These are phyloP conservation scores for Starmerella vitae DNA, from an alignment of 805 yeast genomes.

Conservation along the genomic window DNA sequence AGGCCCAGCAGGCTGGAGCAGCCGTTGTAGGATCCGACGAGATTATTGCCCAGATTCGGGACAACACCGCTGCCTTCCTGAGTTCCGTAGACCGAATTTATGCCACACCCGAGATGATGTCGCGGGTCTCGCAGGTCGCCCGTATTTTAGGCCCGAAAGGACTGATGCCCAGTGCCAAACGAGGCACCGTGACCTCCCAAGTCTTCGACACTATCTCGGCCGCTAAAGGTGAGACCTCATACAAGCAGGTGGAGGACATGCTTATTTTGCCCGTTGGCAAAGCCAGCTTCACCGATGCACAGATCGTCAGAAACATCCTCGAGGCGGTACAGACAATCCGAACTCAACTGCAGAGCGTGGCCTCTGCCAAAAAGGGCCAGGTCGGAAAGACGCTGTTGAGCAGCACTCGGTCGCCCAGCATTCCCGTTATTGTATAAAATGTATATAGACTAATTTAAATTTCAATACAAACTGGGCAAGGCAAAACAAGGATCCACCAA, in stretches of 20 bases:
- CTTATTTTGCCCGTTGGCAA: conserved; percentile 62
- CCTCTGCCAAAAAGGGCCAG: conserved; percentile 30
- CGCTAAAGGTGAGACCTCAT: conserved; percentile 56
- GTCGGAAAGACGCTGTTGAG: conserved; percentile 56
- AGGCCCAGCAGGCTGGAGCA: conserved; percentile 49
- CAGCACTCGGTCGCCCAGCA: conserved; percentile 68
- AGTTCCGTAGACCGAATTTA: conserved; percentile 58
- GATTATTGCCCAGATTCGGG: conserved; percentile 44
- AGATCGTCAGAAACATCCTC: conserved; percentile 55
- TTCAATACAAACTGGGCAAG: no score
- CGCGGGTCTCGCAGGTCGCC: conserved; percentile 54
- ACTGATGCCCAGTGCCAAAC: conserved; percentile 73
- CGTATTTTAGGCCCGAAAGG: conserved; percentile 77
- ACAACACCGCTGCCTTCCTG: conserved; percentile 23
- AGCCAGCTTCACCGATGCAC: conserved; percentile 62
- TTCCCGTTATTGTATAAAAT: conserved; percentile 45
- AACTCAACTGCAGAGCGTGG: conserved; percentile 27
- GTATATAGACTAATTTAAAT: no score
- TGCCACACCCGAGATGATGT: conserved; percentile 70
- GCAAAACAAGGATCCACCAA: no score
- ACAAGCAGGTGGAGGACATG: conserved; percentile 55
- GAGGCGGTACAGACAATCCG: conserved; percentile 52
- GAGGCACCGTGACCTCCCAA: conserved; percentile 72
- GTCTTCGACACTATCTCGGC: conserved; percentile 39
- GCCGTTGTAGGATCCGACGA: conserved; percentile 58